phyloP scores from a whole-genome alignment of 2,329 filamentous ascomycete species.

The Catunica adiposa region DNA sequence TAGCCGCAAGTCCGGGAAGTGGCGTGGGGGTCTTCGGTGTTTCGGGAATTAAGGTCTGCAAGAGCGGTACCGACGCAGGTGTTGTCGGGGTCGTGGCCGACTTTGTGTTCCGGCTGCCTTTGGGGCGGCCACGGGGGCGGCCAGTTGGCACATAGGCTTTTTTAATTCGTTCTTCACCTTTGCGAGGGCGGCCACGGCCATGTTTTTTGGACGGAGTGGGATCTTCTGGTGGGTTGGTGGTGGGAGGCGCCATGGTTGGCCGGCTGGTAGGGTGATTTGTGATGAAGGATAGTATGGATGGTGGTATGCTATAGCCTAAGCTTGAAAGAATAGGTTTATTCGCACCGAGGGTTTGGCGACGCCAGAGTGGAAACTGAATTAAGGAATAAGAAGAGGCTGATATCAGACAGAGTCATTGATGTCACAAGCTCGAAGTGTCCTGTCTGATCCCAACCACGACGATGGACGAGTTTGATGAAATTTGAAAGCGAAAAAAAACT shows the following conservation, averaged over 20 bases:
- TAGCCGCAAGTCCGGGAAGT: not conserved
- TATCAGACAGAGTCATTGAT: not conserved
- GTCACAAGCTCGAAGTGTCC: not conserved
- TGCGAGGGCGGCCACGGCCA: conserved; percentile 24
- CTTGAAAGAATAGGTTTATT: not conserved
- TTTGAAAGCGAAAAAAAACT: no score
- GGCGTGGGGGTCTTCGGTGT: not conserved
- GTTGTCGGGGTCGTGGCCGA: conserved; percentile 13
- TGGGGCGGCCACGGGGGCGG: conserved; percentile 29
- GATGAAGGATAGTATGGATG: no score
- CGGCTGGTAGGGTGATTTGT: not conserved
- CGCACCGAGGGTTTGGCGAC: no score
- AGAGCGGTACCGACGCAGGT: not conserved
- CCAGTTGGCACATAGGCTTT: conserved; percentile 25
- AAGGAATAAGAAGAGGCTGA: not conserved
- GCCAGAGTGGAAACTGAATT: no score
- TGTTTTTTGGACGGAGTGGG: conserved; percentile 16
- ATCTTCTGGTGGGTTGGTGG: conserved; percentile 10
- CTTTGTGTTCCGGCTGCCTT: conserved; percentile 19
- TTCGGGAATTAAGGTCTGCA: not conserved
- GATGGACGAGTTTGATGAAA: not conserved
- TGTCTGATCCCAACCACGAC: not conserved
- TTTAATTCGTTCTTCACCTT: conserved; percentile 26
- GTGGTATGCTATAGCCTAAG: not conserved
- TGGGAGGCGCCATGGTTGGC: conserved; percentile 15